Evolutionary conservation across 306 rosid species (phyloP).

Genomic region (Carpinus viminea): DNA sequence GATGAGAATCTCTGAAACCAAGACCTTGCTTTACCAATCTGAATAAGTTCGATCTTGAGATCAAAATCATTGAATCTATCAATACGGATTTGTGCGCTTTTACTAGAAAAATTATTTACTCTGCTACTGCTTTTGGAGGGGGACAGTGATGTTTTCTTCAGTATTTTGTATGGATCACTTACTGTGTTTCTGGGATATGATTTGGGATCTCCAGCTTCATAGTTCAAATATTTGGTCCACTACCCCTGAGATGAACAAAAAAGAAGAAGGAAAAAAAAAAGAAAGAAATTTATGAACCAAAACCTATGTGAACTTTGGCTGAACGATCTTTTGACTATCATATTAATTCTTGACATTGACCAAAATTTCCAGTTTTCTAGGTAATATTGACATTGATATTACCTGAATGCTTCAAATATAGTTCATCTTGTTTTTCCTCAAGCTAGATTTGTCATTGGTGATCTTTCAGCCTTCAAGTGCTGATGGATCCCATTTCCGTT

Average conservation of each 20-base stretch:
- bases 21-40: not conserved
- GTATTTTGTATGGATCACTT: not conserved
- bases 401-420: not conserved
- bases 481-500: not conserved
- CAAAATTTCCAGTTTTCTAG: not conserved
- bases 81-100: not conserved
- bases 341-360: not conserved
- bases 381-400: not conserved
- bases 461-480: not conserved
- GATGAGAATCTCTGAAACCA: not conserved
- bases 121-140: not conserved
- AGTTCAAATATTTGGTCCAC: not conserved
- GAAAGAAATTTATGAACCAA: not conserved
- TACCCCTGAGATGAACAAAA: not conserved
- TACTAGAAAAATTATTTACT: not conserved
- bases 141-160: not conserved
- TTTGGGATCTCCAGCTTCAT: not conserved
- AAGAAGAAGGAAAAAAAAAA: too few relatives aligned
- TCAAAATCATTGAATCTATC: not conserved
- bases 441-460: not conserved
- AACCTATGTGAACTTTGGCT: not conserved
- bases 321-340: not conserved
- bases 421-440: not conserved
- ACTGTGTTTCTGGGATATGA: not conserved
- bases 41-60: not conserved